Evolutionary conservation across 108 stramenopile genomes (phyloP), one percentile per base, ranked within the genome.

Genomic region (Pseudonitzschia pungens): DNA sequence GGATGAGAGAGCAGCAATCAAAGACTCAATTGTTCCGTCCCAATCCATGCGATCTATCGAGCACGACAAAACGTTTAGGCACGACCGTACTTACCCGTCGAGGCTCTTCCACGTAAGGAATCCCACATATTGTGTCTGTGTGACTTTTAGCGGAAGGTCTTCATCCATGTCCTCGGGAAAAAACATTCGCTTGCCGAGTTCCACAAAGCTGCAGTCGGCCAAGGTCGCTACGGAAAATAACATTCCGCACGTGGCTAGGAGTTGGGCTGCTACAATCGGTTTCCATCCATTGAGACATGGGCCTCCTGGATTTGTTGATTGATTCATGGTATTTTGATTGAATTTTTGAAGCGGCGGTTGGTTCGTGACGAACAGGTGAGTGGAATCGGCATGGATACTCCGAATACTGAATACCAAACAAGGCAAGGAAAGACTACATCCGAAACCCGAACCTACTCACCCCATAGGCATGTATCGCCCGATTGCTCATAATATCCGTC

Each of bases 151-250:
- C 28, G 67, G 45, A 32, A 56, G 53, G 27, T 74, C 27, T 14
- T 41, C 60, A 8, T 59, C 59, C 18, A 62, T 31, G 32, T 55
- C 59, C 10, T 41, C 28, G 11, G 68, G 53, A 48, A 76, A 26
- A 18, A 36, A 51, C 21, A 76, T 18, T 16, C 65, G 65, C 20
- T 68, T 36, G 54, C 55, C 45, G 5, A 76, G 8, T 43, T 54
- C 31, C 36, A 69, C 20, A 51, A 76, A 62, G 33, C 65, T 67
- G 32, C 75, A 76, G 57, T 76, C 75, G 40, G 67, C 75, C 10
- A 76, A 42, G 22, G 75, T 28, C 9, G 75, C 67, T 27, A 76
- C 15, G 4, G 75, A 76, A 60, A 76, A 76, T 4, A 68, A 0
- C 32, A 53, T 62, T 43, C 75, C 75, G 40, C 68, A 16, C 55